Percentiles rank a stretch among this genome's conserved stretches.
phyloP scores from a whole-genome alignment of 139 green algal genomes.

The Chlamydomonas urium region DNA sequence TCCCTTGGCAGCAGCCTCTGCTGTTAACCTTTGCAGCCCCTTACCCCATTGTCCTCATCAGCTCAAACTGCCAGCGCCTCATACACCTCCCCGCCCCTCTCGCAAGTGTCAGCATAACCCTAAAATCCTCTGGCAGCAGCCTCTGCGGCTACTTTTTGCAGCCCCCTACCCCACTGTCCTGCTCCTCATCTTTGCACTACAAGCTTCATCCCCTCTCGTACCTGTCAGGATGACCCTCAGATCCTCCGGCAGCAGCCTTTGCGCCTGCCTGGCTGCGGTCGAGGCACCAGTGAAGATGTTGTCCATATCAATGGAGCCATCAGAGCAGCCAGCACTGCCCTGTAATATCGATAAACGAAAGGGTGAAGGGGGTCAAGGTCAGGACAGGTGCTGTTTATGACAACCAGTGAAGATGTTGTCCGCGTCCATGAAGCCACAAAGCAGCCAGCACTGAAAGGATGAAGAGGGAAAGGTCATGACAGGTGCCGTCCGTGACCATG shows the following conservation, averaged over 20 bases:
- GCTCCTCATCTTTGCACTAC: background rate
- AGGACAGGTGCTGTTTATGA: too few relatives aligned
- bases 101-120: background rate
- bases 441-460: too few relatives aligned
- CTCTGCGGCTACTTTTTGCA: background rate
- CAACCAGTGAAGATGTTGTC: too few relatives aligned
- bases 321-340: background rate
- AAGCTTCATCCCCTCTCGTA: background rate
- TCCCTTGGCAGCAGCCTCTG: too few relatives aligned
- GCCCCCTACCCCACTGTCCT: background rate
- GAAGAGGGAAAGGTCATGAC: too few relatives aligned
- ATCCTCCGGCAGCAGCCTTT: slow-evolving; percentile 1
- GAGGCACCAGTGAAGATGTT: slow-evolving; percentile 20
- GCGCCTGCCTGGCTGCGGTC: slow-evolving; percentile 2
- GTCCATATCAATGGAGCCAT: slow-evolving; percentile 20
- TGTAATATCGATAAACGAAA: too few relatives aligned
- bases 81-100: background rate
- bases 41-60: background rate
- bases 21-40: too few relatives aligned
- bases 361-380: too few relatives aligned
- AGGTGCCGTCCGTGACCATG: too few relatives aligned
- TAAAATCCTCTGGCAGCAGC: background rate
- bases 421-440: too few relatives aligned
- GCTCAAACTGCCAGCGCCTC: background rate
- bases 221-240: background rate